These are phyloP conservation scores for Auriscalpium orientale DNA, from an alignment of 768 basidiomycete species.

Conservation along the genomic window DNA sequence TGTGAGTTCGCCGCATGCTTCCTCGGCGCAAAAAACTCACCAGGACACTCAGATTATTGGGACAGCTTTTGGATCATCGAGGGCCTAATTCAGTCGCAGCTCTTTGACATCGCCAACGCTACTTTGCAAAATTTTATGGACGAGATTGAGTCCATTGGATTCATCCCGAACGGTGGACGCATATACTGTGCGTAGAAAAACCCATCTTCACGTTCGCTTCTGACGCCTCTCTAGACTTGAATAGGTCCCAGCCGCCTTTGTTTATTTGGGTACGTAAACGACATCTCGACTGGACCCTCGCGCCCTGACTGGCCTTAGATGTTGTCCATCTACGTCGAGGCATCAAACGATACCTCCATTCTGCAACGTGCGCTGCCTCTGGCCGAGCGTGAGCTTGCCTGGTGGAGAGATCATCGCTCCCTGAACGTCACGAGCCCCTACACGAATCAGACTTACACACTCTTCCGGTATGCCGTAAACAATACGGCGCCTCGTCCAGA, in stretches of 20 bases:
- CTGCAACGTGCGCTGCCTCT: constrained; percentile 75
- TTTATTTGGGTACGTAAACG: constrained; percentile 59
- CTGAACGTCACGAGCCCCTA: constrained; percentile 61
- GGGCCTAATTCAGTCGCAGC: constrained; percentile 75
- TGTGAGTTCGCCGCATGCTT: constrained; percentile 40
- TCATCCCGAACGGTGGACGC: constrained; percentile 91
- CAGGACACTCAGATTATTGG: constrained; percentile 38
- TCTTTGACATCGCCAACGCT: constrained; percentile 63
- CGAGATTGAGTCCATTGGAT: constrained; percentile 74
- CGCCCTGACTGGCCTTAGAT: constrained; percentile 41
- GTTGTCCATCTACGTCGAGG: constrained; percentile 76
- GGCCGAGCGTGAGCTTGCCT: constrained; percentile 75
- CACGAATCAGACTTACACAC: constrained; percentile 53
- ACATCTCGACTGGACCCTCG: not conserved
- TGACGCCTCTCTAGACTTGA: constrained; percentile 43
- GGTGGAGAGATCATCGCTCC: constrained; percentile 77
- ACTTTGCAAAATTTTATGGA: constrained; percentile 96
- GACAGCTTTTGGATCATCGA: constrained; percentile 84
- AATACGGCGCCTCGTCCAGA: constrained; percentile 89
- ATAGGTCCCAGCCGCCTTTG: constrained; percentile 89
- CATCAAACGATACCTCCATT: constrained; percentile 67
- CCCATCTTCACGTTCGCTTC: not conserved
- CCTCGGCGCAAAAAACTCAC: not conserved
- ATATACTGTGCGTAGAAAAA: constrained; percentile 59
- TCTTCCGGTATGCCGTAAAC: constrained; percentile 70